Evolutionary conservation across 2,329 filamentous ascomycete genomes (phyloP).

Genomic region (Fusarium camptoceras): DNA sequence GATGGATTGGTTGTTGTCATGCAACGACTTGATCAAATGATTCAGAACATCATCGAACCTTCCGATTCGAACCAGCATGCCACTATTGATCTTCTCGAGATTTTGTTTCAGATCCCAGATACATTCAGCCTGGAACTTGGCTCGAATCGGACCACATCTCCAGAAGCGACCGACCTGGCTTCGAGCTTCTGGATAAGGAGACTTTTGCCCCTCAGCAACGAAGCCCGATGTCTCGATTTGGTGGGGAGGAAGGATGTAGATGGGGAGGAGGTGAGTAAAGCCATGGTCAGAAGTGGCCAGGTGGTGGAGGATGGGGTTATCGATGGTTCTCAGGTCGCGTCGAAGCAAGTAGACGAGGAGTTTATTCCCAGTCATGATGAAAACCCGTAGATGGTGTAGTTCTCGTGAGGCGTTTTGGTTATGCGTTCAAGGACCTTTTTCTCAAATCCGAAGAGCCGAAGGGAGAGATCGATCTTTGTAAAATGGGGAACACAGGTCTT

Average conservation of each 20-base stretch:
- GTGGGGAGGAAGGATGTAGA: conserved; percentile 76
- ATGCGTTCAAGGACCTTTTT: background rate
- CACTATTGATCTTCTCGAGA: conserved; percentile 69
- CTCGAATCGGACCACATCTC: conserved; percentile 78
- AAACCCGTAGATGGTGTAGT: background rate
- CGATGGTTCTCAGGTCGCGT: conserved; percentile 77
- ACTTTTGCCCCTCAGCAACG: conserved; percentile 63
- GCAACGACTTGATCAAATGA: conserved; percentile 65
- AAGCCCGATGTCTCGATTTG: conserved; percentile 83
- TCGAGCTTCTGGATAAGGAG: conserved; percentile 76
- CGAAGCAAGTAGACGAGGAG: conserved; percentile 78
- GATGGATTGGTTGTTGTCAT: conserved; percentile 59
- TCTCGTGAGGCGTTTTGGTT: background rate
- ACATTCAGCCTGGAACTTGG: conserved; percentile 77
- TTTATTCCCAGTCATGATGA: conserved; percentile 54
- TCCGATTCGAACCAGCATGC: conserved; percentile 73
- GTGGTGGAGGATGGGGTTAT: conserved; percentile 78
- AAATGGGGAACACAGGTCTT: background rate
- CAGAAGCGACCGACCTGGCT: conserved; percentile 75
- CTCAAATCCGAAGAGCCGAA: conserved; percentile 2
- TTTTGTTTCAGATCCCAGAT: conserved; percentile 77
- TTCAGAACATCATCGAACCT: conserved; percentile 68
- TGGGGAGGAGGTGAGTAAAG: conserved; percentile 76
- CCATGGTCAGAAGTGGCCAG: conserved; percentile 63
- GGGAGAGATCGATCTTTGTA: conserved; percentile 5